phyloP scores from a whole-genome alignment of 2,329 filamentous ascomycete species.

The Cyphellophora europaea region DNA sequence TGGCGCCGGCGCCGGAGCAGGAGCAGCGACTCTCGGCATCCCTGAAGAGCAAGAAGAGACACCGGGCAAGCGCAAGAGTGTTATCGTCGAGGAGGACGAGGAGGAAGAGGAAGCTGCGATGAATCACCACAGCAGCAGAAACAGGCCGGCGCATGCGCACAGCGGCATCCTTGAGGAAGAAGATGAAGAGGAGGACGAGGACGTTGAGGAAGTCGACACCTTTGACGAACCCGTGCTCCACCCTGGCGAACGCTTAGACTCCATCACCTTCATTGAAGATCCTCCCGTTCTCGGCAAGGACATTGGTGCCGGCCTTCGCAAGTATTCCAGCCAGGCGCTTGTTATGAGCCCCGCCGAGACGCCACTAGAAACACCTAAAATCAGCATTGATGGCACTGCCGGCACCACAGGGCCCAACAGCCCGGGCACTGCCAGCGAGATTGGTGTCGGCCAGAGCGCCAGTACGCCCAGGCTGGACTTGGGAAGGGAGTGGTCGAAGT shows the following conservation, averaged over 20 bases:
- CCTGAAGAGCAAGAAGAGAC: conserved; percentile 28
- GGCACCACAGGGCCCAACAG: neutral
- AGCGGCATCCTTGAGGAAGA: conserved; percentile 28
- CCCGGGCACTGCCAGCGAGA: neutral
- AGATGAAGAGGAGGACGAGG: conserved; percentile 29
- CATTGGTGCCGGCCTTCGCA: neutral
- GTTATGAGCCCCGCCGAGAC: neutral
- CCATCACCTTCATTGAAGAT: conserved; percentile 10
- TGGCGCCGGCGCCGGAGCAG: conserved; percentile 10
- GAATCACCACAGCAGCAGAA: neutral
- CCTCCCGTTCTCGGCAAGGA: neutral
- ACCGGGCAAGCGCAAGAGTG: conserved; percentile 12
- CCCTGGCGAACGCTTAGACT: conserved; percentile 18
- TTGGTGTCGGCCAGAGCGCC: no score
- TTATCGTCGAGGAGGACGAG: conserved; percentile 34
- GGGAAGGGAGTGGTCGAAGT: no score
- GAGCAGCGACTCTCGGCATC: conserved; percentile 11
- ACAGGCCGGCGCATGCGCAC: neutral
- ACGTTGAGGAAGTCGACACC: conserved; percentile 20
- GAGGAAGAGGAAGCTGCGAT: conserved; percentile 25
- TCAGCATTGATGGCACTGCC: neutral
- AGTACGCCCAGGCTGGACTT: no score
- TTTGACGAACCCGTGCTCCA: conserved; percentile 13
- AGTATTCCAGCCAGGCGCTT: neutral
- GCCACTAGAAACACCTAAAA: neutral